These are phyloP conservation scores for Aspergillus sp. DNA, from an alignment of 2,329 filamentous ascomycete genomes.

Conservation along the genomic window DNA sequence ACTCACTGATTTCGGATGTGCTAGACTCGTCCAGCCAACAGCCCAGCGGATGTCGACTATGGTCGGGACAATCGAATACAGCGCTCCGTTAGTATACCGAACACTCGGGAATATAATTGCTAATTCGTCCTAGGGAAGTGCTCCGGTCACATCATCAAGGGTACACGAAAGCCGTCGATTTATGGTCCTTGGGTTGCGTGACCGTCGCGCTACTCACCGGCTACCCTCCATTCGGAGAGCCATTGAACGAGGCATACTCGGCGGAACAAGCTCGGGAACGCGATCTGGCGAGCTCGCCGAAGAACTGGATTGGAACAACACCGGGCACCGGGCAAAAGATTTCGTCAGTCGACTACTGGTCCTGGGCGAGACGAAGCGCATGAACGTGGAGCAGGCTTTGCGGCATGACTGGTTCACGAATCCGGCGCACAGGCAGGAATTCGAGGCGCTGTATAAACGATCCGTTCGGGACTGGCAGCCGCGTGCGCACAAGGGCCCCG, in stretches of 20 bases:
- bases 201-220: conserved; percentile 44
- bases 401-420: conserved; percentile 49
- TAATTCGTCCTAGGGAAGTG: conserved; percentile 16
- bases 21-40: conserved; percentile 27
- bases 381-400: conserved; percentile 47
- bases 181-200: conserved; percentile 54
- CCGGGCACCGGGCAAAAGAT: conserved; percentile 39
- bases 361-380: conserved; percentile 40
- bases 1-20: conserved; percentile 53
- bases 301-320: conserved; percentile 33
- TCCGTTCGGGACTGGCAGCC: conserved; percentile 44
- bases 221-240: conserved; percentile 38
- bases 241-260: conserved; percentile 17
- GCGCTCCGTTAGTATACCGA: conserved; percentile 44
- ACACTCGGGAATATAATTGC: background rate
- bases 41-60: conserved; percentile 43
- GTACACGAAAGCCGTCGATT: conserved; percentile 51
- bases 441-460: conserved; percentile 42
- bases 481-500: conserved; percentile 9
- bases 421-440: conserved; percentile 36
- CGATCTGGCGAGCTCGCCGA: conserved; percentile 39
- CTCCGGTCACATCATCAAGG: conserved; percentile 21
- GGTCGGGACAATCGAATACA: conserved; percentile 49
- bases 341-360: conserved; percentile 46
- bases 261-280: conserved; percentile 26